phyloP scores from a whole-genome alignment of 2,329 filamentous ascomycete species.

The Penicillium sp. region DNA sequence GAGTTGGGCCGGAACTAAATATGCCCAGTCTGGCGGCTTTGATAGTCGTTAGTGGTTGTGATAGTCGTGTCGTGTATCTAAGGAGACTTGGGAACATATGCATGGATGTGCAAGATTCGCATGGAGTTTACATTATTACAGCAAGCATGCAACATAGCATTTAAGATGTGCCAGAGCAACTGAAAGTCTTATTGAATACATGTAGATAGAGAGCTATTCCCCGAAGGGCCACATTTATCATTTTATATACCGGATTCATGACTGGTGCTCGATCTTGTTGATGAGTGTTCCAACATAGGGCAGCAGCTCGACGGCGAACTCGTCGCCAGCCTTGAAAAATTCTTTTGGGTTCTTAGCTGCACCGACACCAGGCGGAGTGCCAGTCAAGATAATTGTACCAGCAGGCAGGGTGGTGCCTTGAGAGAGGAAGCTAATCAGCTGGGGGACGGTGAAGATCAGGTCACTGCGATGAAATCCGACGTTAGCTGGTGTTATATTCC shows the following conservation, averaged over 20 bases:
- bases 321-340: slow-evolving; percentile 45
- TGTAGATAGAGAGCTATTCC: not conserved
- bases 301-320: slow-evolving; percentile 49
- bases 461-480: slow-evolving; percentile 37
- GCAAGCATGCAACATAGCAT: too few relatives aligned
- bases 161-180: too few relatives aligned
- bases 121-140: not conserved
- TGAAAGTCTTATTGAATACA: not conserved
- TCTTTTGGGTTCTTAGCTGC: slow-evolving; percentile 41
- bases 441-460: slow-evolving; percentile 53
- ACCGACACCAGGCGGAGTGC: slow-evolving; percentile 44
- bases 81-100: not conserved
- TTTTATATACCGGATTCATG: not conserved
- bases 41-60: too few relatives aligned
- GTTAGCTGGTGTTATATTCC: slow-evolving; percentile 7
- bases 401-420: slow-evolving; percentile 43
- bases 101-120: not conserved
- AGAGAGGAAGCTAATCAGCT: slow-evolving; percentile 40
- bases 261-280: slow-evolving; percentile 41
- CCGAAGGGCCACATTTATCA: not conserved
- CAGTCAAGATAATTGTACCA: slow-evolving; percentile 44
- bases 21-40: not conserved
- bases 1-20: too few relatives aligned
- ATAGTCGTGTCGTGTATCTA: not conserved
- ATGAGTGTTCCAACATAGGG: slow-evolving; percentile 50